Percentiles rank a stretch among this genome's conserved stretches.
Evolutionary conservation across 345 rosid genomes (phyloP).

Genomic region (Salix suchowensis): DNA sequence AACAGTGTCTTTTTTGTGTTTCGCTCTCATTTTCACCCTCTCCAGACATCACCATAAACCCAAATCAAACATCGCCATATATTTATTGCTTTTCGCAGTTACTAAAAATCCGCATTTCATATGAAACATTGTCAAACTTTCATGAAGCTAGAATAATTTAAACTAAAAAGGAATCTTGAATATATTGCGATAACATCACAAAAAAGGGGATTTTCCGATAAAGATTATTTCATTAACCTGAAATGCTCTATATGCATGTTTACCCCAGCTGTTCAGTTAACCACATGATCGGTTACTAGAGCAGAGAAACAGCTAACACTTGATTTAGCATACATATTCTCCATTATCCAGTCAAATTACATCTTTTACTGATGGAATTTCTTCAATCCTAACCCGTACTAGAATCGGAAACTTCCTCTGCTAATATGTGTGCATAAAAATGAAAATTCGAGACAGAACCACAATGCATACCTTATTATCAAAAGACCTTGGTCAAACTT

Average conservation of each 20-base stretch:
- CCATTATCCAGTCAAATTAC: background rate
- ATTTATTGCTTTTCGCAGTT: background rate
- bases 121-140: background rate
- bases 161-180: background rate
- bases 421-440: background rate
- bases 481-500: conserved; percentile 87
- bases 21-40: background rate
- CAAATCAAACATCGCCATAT: background rate
- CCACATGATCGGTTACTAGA: background rate
- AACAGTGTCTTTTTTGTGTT: background rate
- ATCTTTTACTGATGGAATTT: background rate
- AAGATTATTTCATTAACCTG: background rate
- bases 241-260: background rate
- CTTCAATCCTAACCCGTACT: background rate
- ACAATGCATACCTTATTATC: conserved; percentile 60
- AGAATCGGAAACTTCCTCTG: background rate
- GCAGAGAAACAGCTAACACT: background rate
- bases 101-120: background rate
- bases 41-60: background rate
- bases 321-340: background rate
- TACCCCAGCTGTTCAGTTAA: background rate
- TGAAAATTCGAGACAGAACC: background rate
- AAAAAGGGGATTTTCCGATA: background rate
- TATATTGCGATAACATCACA: background rate
- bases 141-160: background rate